Evolutionary conservation across 2,329 filamentous ascomycete species (phyloP), one percentile per base, ranked within the genome.

Genomic region (Phialemonium atrogriseum): DNA sequence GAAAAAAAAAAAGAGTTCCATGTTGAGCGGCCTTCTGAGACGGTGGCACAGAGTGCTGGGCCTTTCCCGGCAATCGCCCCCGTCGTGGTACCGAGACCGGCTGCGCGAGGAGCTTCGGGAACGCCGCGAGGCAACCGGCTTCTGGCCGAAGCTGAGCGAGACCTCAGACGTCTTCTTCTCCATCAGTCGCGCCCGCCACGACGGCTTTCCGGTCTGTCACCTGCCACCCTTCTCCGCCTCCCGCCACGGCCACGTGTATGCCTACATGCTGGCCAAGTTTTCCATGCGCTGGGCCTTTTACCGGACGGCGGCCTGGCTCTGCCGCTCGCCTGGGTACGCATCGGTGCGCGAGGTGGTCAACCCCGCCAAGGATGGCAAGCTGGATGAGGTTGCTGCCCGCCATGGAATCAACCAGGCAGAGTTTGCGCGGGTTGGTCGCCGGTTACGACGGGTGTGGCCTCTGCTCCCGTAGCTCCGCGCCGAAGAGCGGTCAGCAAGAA

Each of bases 261-360:
- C 37, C 2, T 66, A 66, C 41, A 60, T 66, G 52, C 6, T 66
- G 3, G 47, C 45, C n/a, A 66, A 66, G 40, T 63, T 53, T 36
- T 62, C 57, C 0, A 54, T 50, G 7, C 50, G 61, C 12, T 65
- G 58, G 55, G 33, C 35, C 9, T 64, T 66, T 36, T 66, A 61
- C 36, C 53, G 50, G 19, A 40, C 42, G 1, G 52, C 52, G 7
- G 57, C 60, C 5, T 36, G 37, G 5, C 32, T 60, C 2, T 59
- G 55, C 34, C 29, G 46, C 6, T 42, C 36, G 10, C 34, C 46
- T 9, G 18, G 44, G 7, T 35, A 39, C 32, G 27, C 35, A 5
- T 26, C 33, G 3, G 50, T 66, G 3, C 43, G 56, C 5, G 63
- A 66, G 46, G 62, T 66, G 1, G 50, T 65, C 12, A 67, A 67